Evolutionary conservation across 805 yeast species (phyloP).

Genomic region (Jamesozyma gamospora): DNA sequence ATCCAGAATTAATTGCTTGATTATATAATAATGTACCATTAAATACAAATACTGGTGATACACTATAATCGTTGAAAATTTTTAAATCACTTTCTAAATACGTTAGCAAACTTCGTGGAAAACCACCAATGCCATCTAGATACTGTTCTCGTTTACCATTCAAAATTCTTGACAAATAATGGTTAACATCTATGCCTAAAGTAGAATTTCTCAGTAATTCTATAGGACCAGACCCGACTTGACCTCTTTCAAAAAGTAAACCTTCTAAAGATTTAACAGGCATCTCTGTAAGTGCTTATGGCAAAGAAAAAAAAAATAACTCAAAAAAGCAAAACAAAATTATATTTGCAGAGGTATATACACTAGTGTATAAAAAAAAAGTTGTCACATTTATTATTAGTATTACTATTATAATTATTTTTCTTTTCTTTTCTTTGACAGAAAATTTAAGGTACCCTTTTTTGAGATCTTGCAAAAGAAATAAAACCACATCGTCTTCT

Average conservation of each 20-base stretch:
- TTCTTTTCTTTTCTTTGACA: too few relatives aligned
- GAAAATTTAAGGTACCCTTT: too few relatives aligned
- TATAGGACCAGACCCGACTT: conserved; percentile 51
- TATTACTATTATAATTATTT: too few relatives aligned
- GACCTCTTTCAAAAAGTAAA: conserved; percentile 54
- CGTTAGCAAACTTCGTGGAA: conserved; percentile 51
- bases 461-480: too few relatives aligned
- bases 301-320: too few relatives aligned
- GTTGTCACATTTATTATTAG: too few relatives aligned
- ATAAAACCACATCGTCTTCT: too few relatives aligned
- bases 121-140: conserved; percentile 70
- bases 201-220: conserved; percentile 55
- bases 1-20: conserved; percentile 24
- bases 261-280: conserved; percentile 54
- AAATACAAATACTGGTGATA: conserved; percentile 71
- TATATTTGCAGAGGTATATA: too few relatives aligned
- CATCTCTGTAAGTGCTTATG: conserved; percentile 9
- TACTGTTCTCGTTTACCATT: conserved; percentile 56
- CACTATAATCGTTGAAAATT: conserved; percentile 46
- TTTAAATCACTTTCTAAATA: conserved; percentile 53
- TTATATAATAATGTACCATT: conserved; percentile 46
- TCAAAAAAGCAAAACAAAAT: too few relatives aligned
- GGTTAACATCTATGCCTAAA: conserved; percentile 77
- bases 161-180: conserved; percentile 56
- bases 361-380: too few relatives aligned